Base-by-base conservation (phyloP, 345 rosid species). In the Bruguiera gymnorhiza region DNA sequence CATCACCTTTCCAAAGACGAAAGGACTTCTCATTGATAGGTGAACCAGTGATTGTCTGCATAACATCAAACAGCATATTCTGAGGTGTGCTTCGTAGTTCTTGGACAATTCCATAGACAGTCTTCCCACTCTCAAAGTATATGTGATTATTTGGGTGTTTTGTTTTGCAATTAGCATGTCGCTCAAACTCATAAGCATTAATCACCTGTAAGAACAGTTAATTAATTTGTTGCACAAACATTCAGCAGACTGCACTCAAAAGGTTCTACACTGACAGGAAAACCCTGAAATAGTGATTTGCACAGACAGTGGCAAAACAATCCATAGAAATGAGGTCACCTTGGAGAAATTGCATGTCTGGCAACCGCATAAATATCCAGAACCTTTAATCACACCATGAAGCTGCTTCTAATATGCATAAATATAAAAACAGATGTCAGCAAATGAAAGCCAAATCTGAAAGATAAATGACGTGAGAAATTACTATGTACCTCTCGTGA, bases 121-220 rank as follows among this genome's bases (percentile, higher is more conserved):
- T 85, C 83, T 81, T 83, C 69, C 89, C 89, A 63, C 81, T 85
- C 70, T 83, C 89, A 74, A 83, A 85, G 68, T 83, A 85, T 62
- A 85, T 83, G 70, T 85, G 89, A 80, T 83, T 83, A 62, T 85
- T 85, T 51, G 89, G 86, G 68, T 85, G 89, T 65, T 56, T 56
- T 56, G 60, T 56, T 56, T 56, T 56, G 60, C 60, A 56, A 56
- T 24, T 24, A 56, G 60, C 89, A 77, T 83, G 89, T 21, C 82
- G 83, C 82, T 85, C 89, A 71, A 85, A 85, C 73, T 85, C 89
- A 65, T 70, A 85, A 23, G 89, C 89, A 70, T 85, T 85, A 52
- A 83, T 71, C 20, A 85, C 83, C 86, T 85, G 52, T 10, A 26
- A 59, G 15, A 70, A 46, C 23, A 30, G 48, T 59, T 56, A 30